Conservation (phyloP, 2,329 filamentous ascomycete genomes). For the Chaetomium globosum region DNA sequence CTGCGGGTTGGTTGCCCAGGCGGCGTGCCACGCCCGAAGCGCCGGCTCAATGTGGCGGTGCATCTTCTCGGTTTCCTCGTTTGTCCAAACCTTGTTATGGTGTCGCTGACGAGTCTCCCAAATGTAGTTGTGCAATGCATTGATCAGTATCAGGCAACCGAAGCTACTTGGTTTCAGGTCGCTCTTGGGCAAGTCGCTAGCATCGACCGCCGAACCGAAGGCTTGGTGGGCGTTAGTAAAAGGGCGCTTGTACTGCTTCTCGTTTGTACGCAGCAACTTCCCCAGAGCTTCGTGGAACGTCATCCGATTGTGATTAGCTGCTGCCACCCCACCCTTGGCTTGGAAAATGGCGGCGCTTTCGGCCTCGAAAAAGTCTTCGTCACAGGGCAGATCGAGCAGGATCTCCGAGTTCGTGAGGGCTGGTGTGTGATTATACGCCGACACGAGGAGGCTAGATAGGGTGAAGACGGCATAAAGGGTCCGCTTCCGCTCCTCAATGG, state of each 20-base stretch:
- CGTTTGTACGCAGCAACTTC: slow-evolving; percentile 76
- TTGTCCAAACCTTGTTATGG: slow-evolving; percentile 84
- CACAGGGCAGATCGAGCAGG: slow-evolving; percentile 82
- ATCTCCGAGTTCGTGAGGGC: slow-evolving; percentile 94
- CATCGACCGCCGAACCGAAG: slow-evolving; percentile 51
- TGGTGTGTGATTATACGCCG: slow-evolving; percentile 89
- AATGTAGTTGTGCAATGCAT: slow-evolving; percentile 95
- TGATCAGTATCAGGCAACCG: slow-evolving; percentile 87
- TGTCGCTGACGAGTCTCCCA: slow-evolving; percentile 95
- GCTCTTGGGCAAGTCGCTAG: slow-evolving; percentile 57
- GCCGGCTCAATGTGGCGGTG: slow-evolving; percentile 93
- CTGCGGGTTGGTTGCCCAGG: slow-evolving; percentile 83
- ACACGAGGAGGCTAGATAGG: slow-evolving; percentile 85
- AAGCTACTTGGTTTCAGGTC: slow-evolving; percentile 84
- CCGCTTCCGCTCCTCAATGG: slow-evolving; percentile 84
- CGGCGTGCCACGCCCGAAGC: slow-evolving; percentile 88
- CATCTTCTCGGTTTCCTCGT: slow-evolving; percentile 92
- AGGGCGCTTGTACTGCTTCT: slow-evolving; percentile 59
- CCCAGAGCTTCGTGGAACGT: slow-evolving; percentile 83
- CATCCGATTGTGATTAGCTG: slow-evolving; percentile 69
- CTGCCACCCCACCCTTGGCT: slow-evolving; percentile 70
- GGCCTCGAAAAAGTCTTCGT: slow-evolving; percentile 87
- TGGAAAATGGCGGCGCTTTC: slow-evolving; percentile 82
- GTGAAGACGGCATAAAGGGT: slow-evolving; percentile 91
- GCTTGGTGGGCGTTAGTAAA: slow-evolving; percentile 47